Base-by-base conservation (phyloP, 768 basidiomycete species). In the Tricholoma bakamatsutake region DNA sequence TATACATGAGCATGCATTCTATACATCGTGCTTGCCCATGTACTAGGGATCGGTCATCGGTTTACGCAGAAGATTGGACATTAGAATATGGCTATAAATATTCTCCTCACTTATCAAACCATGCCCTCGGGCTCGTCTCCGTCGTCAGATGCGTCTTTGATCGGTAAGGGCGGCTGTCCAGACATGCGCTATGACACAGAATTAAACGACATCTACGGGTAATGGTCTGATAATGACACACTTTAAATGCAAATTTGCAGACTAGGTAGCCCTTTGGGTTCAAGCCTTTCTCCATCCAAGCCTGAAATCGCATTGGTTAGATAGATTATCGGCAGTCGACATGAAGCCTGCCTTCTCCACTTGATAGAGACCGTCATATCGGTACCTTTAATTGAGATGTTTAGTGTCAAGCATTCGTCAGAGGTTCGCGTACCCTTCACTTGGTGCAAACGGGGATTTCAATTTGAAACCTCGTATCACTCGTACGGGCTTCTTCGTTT, bases 391-490 rank as follows among this genome's bases (percentile, higher is more conserved):
- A 40, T 35, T 30, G 24, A 33, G 4, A 54, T 28, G n/a, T 59
- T 34, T 12, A 27, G 8, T 59, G 12, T 12, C 21, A 3, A 39
- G 30, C 17, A 34, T 40, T 34, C 3, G 50, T 40, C 34, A n/a
- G 11, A 45, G 8, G 21, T 33, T 13, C 13, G 57, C 69, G 51
- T 60, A 88, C 85, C 93, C 93, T 76, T 89, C 85, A 24, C 70
- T 76, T 5, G 93, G 93, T 7, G 89, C 92, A 60, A 84, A 96
- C 18, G 74, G 73, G 0, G 90, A 90, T 28, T 70, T 68, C 28
- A 85, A 69, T 67, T 93, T 93, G 78, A 71, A 95, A 1, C 93
- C 94, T 24, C 94, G 81, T 54, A 96, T 85, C 2, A 97, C 93
- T 15, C 94, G 80, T 30, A 97, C 78, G 13, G 93, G 93, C 59